Evolutionary conservation across 352 stramenopile genomes (phyloP).

Genomic region (Phytophthora palmivora): DNA sequence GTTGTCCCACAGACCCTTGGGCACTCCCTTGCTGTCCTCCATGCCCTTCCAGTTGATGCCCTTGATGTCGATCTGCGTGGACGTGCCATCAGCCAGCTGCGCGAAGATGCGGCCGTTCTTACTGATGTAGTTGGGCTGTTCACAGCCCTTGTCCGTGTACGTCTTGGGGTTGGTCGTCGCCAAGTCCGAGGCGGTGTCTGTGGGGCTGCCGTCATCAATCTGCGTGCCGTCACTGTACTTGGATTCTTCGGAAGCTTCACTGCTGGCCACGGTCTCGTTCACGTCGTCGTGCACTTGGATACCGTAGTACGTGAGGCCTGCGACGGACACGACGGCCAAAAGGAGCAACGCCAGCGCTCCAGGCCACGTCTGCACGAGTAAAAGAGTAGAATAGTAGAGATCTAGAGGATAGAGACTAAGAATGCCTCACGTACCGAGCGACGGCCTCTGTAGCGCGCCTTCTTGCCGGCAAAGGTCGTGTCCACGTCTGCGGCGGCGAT

Average conservation of each 20-base stretch:
- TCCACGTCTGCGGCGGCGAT: slow-evolving; percentile 81
- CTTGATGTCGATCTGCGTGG: slow-evolving; percentile 83
- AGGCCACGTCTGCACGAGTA: slow-evolving; percentile 84
- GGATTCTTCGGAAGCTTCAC: slow-evolving; percentile 52
- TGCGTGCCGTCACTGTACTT: slow-evolving; percentile 64
- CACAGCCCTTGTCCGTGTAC: slow-evolving; percentile 76
- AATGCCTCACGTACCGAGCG: slow-evolving; percentile 72
- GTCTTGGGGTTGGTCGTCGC: slow-evolving; percentile 70
- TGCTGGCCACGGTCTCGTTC: slow-evolving; percentile 54
- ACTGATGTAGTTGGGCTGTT: slow-evolving; percentile 86
- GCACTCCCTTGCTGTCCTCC: slow-evolving; percentile 73
- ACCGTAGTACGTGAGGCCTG: slow-evolving; percentile 80
- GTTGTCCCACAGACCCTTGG: slow-evolving; percentile 85
- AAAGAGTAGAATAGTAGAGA: slow-evolving; percentile 6
- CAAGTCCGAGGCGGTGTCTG: slow-evolving; percentile 54
- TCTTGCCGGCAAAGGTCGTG: slow-evolving; percentile 84
- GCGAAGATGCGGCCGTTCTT: slow-evolving; percentile 80
- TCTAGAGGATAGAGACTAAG: too few species aligned
- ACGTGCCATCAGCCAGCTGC: slow-evolving; percentile 53
- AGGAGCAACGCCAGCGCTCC: slow-evolving; percentile 73
- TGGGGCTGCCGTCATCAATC: slow-evolving; percentile 68
- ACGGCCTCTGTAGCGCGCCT: slow-evolving; percentile 71
- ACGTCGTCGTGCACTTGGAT: slow-evolving; percentile 70
- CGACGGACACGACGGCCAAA: slow-evolving; percentile 61
- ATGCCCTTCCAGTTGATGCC: slow-evolving; percentile 89